A percentile compares a stretch with the other conserved stretches of the same genome.
These are phyloP conservation scores for Artemisia argyi DNA, from an alignment of 129 eudicot species.

Conservation along the genomic window DNA sequence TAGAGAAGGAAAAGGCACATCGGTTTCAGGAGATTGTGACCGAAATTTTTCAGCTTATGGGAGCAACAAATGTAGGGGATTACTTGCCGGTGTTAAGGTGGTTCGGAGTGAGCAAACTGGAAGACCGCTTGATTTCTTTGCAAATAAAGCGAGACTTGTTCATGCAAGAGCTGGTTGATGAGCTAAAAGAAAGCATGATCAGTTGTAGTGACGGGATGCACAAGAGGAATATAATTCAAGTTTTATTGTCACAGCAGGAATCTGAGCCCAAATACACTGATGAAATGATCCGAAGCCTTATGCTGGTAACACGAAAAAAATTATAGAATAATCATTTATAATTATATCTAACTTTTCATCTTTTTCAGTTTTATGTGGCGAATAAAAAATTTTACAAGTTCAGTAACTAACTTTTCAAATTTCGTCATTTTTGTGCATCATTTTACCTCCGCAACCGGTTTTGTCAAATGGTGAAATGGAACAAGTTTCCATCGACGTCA, in stretches of 20 bases:
- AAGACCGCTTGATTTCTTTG: slow-evolving; percentile 18
- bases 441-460: too few species aligned
- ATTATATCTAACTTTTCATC: too few species aligned
- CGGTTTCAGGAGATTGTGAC: slow-evolving; percentile 41
- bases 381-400: too few species aligned
- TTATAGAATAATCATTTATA: too few species aligned
- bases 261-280: slow-evolving; percentile 52
- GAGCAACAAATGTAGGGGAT: slow-evolving; percentile 30
- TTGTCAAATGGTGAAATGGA: too few species aligned
- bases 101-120: slow-evolving; percentile 29
- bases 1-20: slow-evolving; percentile 35
- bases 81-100: slow-evolving; percentile 42
- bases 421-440: too few species aligned
- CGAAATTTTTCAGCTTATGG: slow-evolving; percentile 22
- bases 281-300: slow-evolving; percentile 41
- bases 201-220: neutral
- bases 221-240: slow-evolving; percentile 38
- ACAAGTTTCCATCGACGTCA: too few species aligned
- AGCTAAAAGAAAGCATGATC: slow-evolving; percentile 12
- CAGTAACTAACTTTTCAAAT: too few species aligned
- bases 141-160: slow-evolving; percentile 41
- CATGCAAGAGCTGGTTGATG: slow-evolving; percentile 44
- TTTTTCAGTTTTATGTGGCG: too few species aligned
- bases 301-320: slow-evolving; percentile 37
- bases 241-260: slow-evolving; percentile 41